Conservation (phyloP, 225 moss, liverwort and hornwort genomes). For the Marchantia polymorpha region DNA sequence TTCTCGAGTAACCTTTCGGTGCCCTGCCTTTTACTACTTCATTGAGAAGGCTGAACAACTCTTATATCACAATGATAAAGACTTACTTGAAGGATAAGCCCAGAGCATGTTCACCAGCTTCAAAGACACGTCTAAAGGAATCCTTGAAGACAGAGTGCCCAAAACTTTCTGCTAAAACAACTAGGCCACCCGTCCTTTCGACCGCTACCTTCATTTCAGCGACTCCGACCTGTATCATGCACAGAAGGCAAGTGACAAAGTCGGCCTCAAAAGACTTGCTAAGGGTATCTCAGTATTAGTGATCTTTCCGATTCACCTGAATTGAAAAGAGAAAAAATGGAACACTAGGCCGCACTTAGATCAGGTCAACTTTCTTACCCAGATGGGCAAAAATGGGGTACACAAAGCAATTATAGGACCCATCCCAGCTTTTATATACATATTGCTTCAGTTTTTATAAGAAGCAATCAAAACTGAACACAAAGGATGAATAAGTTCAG, state of each 20-base stretch:
- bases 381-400: not conserved
- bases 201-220: conserved; percentile 99
- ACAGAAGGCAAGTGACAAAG: not conserved
- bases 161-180: conserved; percentile 96
- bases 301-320: not conserved
- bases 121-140: conserved; percentile 88
- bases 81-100: conserved; percentile 80
- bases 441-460: too few relatives aligned
- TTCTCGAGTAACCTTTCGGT: not conserved
- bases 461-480: too few relatives aligned
- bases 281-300: too few relatives aligned
- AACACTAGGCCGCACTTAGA: not conserved
- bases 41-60: not conserved
- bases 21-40: not conserved
- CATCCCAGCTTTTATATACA: not conserved
- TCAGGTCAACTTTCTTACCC: too few relatives aligned
- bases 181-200: conserved; percentile 88
- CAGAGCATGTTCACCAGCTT: conserved; percentile 73
- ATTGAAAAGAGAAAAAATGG: not conserved
- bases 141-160: conserved; percentile 95
- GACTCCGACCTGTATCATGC: conserved; percentile 76
- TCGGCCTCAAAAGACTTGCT: too few relatives aligned
- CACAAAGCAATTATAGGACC: not conserved
- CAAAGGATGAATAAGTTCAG: too few relatives aligned
- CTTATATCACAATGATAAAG: not conserved